Base-by-base conservation (phyloP, 495 filamentous ascomycete species). In the Cladorrhinum samala region DNA sequence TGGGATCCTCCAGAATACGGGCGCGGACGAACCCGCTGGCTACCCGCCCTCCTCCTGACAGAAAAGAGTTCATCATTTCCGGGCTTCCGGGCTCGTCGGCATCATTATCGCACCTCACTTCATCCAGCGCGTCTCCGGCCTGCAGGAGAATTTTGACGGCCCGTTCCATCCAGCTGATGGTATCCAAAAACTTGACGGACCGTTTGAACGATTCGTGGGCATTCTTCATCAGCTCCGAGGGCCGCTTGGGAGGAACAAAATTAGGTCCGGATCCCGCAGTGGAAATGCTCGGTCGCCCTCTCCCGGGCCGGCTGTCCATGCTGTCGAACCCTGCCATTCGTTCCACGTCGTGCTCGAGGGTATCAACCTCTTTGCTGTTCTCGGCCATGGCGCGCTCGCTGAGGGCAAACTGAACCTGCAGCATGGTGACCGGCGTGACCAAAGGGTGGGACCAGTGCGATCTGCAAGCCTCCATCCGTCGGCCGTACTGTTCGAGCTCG, bases 151-250 rank as follows among this genome's bases (percentile, higher is more conserved):
- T 46, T 18, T 62, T 62, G 16, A 67, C 19, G 1, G 64, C 66
- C n/a, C 66, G 63, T 24, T 68, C 66, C 64, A 68, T 68, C 66
- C 66, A 68, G 21, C 59, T 49, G 5, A 68, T 49, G 16, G 66
- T 68, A 19, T 68, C 61, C 7, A 68, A 52, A 14, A 68, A 25
- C 38, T 63, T 59, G 19, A 68, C 65, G 2, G 63, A 59, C 5
- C 59, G 55, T 39, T 66, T 67, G 11, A 68, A 53, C 1, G 64
- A 61, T 13, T 68, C 66, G 27, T 68, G 64, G 0, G 64, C 66
- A 39, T 65, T 61, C 39, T 68, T 68, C 66, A 68, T 68, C 3
- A 68, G 48, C 27, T 66, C 53, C 11, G 63, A 66, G 0, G 63
- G 66, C 45, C 63, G 56, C 25, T 53, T 53, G 42, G 49, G 49